Percentiles rank a stretch among this genome's conserved stretches.
phyloP scores from a whole-genome alignment of 2,329 filamentous ascomycete species.

The Pseudogymnoascus sp. region DNA sequence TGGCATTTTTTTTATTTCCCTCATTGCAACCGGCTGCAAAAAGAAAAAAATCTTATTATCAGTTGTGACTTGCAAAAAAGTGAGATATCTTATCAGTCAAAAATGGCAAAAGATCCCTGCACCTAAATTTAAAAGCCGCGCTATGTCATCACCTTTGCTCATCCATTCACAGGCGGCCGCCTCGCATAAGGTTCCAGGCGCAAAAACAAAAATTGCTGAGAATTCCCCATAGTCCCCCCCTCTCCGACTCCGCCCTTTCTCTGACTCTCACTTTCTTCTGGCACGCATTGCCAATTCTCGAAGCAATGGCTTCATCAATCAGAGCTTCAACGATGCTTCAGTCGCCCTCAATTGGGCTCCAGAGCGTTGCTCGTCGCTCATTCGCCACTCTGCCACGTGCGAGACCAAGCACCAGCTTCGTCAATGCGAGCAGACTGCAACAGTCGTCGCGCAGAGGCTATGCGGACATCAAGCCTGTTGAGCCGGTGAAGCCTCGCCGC shows the following conservation, averaged over 20 bases:
- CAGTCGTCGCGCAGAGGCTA: constrained; percentile 38
- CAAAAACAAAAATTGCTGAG: constrained; percentile 8
- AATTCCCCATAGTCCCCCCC: constrained; percentile 1
- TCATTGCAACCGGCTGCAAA: background rate
- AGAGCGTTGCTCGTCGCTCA: constrained; percentile 20
- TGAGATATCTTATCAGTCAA: constrained; percentile 4
- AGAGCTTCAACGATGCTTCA: constrained; percentile 26
- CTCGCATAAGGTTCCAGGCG: constrained; percentile 7
- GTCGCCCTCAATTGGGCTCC: constrained; percentile 24
- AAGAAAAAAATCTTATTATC: background rate
- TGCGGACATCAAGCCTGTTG: constrained; percentile 20
- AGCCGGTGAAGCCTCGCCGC: constrained; percentile 35
- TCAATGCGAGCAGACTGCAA: constrained; percentile 23
- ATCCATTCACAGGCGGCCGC: constrained; percentile 7
- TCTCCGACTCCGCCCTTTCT: background rate
- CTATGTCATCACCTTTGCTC: constrained; percentile 8
- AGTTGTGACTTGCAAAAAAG: background rate
- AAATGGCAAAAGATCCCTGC: background rate
- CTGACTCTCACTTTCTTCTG: background rate
- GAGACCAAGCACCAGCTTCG: constrained; percentile 20
- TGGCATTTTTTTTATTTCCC: background rate
- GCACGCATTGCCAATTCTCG: constrained; percentile 14
- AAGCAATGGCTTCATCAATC: constrained; percentile 25
- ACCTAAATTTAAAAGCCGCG: constrained; percentile 3
- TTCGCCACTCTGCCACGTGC: constrained; percentile 23